phyloP scores from a whole-genome alignment of 1,139 yeast species.

The Maudiozyma humilis region DNA sequence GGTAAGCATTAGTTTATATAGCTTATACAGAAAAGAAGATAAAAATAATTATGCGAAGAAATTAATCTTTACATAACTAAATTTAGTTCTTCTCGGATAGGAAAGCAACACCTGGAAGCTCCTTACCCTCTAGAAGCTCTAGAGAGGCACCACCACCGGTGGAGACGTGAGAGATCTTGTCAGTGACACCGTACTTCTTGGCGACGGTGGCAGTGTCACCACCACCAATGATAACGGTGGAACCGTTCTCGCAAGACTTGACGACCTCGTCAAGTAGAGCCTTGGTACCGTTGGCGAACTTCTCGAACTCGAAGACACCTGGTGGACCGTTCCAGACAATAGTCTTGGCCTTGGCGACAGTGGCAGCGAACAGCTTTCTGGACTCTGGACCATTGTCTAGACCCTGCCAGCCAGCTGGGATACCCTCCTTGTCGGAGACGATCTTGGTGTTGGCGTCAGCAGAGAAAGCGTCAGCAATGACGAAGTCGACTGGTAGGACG shows the following conservation, averaged over 20 bases:
- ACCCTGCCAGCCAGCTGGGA: slow-evolving; percentile 45
- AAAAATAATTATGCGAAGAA: neutral
- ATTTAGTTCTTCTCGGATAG: slow-evolving; percentile 15
- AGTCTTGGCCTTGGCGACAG: slow-evolving; percentile 87
- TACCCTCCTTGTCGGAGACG: slow-evolving; percentile 54
- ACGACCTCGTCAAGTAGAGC: slow-evolving; percentile 79
- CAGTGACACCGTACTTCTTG: slow-evolving; percentile 91
- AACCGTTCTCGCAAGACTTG: slow-evolving; percentile 74
- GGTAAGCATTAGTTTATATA: slow-evolving; percentile 6
- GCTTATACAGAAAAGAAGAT: slow-evolving; percentile 1
- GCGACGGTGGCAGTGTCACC: slow-evolving; percentile 99
- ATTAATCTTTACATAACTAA: neutral
- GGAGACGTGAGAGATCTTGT: slow-evolving; percentile 90
- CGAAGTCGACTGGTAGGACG: slow-evolving; percentile 87
- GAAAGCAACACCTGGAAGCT: slow-evolving; percentile 19
- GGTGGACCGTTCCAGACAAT: slow-evolving; percentile 48
- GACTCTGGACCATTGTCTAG: slow-evolving; percentile 90
- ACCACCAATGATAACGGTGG: slow-evolving; percentile 96
- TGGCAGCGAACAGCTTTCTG: slow-evolving; percentile 60
- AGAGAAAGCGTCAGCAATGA: slow-evolving; percentile 87
- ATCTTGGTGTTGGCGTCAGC: slow-evolving; percentile 75
- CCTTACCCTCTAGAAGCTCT: slow-evolving; percentile 18
- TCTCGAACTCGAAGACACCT: slow-evolving; percentile 83
- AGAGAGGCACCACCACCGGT: slow-evolving; percentile 98
- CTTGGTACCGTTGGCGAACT: slow-evolving; percentile 84